These are phyloP conservation scores for Ziziphus jujuba DNA, from an alignment of 306 rosid genomes.

Conservation along the genomic window DNA sequence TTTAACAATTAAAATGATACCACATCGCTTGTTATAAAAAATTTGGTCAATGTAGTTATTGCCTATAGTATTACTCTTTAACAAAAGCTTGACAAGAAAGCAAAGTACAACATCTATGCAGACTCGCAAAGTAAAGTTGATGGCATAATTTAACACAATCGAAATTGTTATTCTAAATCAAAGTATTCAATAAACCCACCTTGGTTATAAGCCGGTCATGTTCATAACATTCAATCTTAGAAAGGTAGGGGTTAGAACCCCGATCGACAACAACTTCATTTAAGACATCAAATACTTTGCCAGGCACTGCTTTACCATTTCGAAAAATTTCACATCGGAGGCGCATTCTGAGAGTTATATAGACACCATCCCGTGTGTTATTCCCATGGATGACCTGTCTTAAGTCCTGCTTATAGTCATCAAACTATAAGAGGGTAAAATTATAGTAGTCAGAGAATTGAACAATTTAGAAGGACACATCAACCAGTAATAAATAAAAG, in stretches of 20 bases:
- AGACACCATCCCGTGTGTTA: conserved; percentile 78
- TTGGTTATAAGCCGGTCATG: conserved; percentile 93
- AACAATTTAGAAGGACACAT: conserved; percentile 1
- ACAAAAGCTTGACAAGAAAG: background rate
- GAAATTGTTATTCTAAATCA: background rate
- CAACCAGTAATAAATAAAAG: conserved; percentile 19
- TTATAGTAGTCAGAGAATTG: conserved; percentile 30
- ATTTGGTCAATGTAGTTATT: no score
- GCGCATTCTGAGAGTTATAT: conserved; percentile 97
- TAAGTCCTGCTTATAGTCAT: conserved; percentile 69
- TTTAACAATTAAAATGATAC: no score
- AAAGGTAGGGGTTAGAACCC: conserved; percentile 98
- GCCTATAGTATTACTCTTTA: no score
- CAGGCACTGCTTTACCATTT: conserved; percentile 87
- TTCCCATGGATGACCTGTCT: conserved; percentile 87
- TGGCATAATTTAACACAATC: background rate
- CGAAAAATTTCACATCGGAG: conserved; percentile 89
- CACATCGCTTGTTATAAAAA: no score
- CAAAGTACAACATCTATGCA: background rate
- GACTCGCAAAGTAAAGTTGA: background rate
- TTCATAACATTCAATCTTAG: conserved; percentile 94
- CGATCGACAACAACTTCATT: conserved; percentile 94
- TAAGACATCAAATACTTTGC: conserved; percentile 87
- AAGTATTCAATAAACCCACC: conserved; percentile 46
- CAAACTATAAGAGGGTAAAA: conserved; percentile 59